Base-by-base conservation (phyloP, 1,284 basidiomycete species). In the Sporisorium sorghi region DNA sequence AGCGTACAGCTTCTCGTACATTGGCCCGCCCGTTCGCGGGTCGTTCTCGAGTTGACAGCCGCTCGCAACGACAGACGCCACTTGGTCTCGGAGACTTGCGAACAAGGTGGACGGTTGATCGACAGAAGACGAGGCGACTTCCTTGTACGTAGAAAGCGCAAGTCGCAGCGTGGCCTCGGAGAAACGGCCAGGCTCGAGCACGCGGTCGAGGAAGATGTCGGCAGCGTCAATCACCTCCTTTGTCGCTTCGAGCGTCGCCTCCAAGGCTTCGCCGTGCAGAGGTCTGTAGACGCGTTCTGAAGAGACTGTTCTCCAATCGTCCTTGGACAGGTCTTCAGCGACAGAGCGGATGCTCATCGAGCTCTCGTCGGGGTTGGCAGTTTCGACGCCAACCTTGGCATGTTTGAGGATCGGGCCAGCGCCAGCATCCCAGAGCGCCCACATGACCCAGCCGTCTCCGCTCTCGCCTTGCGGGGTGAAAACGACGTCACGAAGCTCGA, bases 351-450 rank as follows among this genome's bases (percentile, higher is more conserved):
- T 48, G 58, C 68, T 71, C 19, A 57, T 59, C 11, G 54, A 40
- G 58, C 63, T 69, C 40, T 63, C 72, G 48, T 61, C 68, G 2
- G 52, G 53, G 24, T 58, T 67, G 12, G 43, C 68, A 30, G 59
- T n/a, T 32, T 76, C 69, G n/a, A 73, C 69, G 28, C 59, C 62
- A 7, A 78, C 69, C 37, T 60, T 65, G 30, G 67, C 57, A 35
- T 75, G 69, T 21, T 79, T 75, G 57, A 79, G 58, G 19, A 82
- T 47, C 1, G 77, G 68, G 19, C 70, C 75, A 10, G 72, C 73
- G 11, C 71, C 76, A 17, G 76, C 72, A 58, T 83, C 79, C 81
- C 81, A 83, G 14, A 81, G 50, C 5, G 79, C 67, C 81, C 81
- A 82, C 39, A 81, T 71, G 32, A 63, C 64, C 77, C 77, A 78